A percentile compares a stretch with the other conserved stretches of the same genome.
phyloP scores from a whole-genome alignment of 2,329 filamentous ascomycete species.

The Neocatenulostroma microsporum region DNA sequence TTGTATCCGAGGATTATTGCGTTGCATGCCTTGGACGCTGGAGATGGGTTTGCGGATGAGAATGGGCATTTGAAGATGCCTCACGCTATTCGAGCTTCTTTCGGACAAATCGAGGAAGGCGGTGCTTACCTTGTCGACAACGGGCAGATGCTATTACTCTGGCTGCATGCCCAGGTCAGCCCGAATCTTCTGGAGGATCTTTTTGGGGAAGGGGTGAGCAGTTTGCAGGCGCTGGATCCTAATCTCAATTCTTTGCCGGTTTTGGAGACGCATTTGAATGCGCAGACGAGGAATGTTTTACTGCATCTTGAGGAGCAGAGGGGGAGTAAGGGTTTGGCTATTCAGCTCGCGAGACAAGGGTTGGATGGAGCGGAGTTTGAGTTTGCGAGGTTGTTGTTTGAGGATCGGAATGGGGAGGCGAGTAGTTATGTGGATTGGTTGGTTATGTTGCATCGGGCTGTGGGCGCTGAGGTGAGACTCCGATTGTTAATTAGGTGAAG shows the following conservation, averaged over 20 bases:
- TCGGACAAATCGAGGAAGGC: conserved; percentile 80
- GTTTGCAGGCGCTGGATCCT: conserved; percentile 69
- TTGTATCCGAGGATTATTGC: conserved; percentile 92
- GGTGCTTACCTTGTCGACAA: conserved; percentile 95
- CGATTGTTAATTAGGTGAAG: background rate
- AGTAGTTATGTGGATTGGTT: conserved; percentile 99
- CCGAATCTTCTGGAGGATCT: conserved; percentile 86
- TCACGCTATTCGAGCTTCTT: conserved; percentile 69
- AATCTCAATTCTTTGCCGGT: conserved; percentile 73
- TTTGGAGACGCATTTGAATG: conserved; percentile 85
- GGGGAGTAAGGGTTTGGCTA: conserved; percentile 76
- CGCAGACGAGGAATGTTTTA: conserved; percentile 86
- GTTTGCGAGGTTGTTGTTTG: conserved; percentile 82
- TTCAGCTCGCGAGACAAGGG: conserved; percentile 86
- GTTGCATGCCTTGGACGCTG: conserved; percentile 77
- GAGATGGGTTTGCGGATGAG: conserved; percentile 89
- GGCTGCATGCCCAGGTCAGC: conserved; percentile 87
- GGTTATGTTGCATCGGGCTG: conserved; percentile 85
- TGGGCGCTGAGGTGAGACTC: conserved; percentile 65
- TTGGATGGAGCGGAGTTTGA: conserved; percentile 94
- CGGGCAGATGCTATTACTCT: conserved; percentile 82
- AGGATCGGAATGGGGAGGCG: conserved; percentile 95
- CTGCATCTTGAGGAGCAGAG: conserved; percentile 75
- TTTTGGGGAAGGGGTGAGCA: conserved; percentile 68
- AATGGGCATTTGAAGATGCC: conserved; percentile 84